phyloP scores from a whole-genome alignment of 2,329 filamentous ascomycete species.

The Seiridium unicorne region DNA sequence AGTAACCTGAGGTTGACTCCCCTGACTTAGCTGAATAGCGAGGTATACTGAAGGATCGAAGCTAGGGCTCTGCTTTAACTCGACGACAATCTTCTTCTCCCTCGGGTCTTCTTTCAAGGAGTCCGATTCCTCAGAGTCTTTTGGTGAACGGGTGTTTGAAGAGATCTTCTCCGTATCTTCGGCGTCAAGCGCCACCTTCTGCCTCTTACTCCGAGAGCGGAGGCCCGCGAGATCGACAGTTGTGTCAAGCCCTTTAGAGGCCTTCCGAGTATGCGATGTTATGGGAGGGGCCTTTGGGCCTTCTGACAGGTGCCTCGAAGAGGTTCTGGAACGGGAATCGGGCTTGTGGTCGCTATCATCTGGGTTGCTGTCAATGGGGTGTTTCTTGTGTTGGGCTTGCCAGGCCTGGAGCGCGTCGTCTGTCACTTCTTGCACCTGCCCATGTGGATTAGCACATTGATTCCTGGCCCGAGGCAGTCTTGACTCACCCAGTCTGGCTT shows the following conservation, averaged over 20 bases:
- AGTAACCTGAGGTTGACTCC: constrained; percentile 10
- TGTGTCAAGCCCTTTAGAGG: no score
- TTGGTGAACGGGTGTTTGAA: constrained; percentile 2
- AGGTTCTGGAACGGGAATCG: background rate
- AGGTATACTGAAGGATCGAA: constrained; percentile 18
- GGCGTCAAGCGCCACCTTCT: background rate
- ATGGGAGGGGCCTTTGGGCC: no score
- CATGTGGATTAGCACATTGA: background rate
- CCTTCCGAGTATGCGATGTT: no score
- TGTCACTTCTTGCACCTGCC: constrained; percentile 19
- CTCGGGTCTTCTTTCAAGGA: no score
- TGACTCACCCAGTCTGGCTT: constrained; percentile 49
- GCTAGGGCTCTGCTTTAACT: constrained; percentile 12
- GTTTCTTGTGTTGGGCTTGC: constrained; percentile 14
- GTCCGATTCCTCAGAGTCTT: background rate
- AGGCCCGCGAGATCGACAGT: background rate
- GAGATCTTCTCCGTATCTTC: background rate
- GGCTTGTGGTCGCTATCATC: background rate
- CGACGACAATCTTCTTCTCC: constrained; percentile 12
- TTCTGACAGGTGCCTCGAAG: background rate
- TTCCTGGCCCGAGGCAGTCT: background rate
- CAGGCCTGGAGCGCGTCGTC: constrained; percentile 20
- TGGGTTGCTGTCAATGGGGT: background rate
- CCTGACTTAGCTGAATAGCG: constrained; percentile 13
- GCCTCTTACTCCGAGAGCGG: constrained; percentile 1